Evolutionary conservation across 352 stramenopile species (phyloP), one percentile per base, ranked within the genome.

Genomic region (Pythium rhizo-oryzae): DNA sequence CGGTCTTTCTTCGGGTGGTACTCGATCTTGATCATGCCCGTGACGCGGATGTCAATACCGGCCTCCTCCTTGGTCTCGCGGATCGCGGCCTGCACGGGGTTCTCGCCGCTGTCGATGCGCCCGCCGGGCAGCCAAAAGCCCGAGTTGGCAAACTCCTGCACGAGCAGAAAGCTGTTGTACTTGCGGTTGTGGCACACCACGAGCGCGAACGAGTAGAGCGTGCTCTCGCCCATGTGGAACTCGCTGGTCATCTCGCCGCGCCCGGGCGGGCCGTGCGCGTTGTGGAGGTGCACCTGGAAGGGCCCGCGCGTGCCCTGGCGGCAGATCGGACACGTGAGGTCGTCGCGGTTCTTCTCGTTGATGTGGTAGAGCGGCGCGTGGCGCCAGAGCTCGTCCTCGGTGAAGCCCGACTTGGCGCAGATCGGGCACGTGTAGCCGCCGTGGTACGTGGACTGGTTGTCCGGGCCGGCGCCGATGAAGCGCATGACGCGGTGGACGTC

Each of bases 31-130:
- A 95, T 76, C 39, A 94, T 54, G 18, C 87, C 87, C 13, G 84
- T 93, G 39, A 96, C 70, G 9, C 83, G 79, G 37, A 96, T 88
- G 54, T 94, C 82, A 51, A 96, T 90, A 12, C 87, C 87, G 0
- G 87, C 87, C 64, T 96, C 87, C 67, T 96, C 87, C 59, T 92
- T 90, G n/a, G 87, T 96, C 72, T 96, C 87, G 23, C 87, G 85
- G 63, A 96, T 89, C 6, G 87, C 87, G 0, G 87, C 87, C 53
- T 93, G 73, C 23, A 70, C 75, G 0, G 86, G 86, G 65, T 88
- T 93, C 67, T 96, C 87, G 21, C 87, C 87, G 21, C 81, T 81
- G 66, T 96, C 87, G 53, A 96, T 85, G 13, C 85, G 77, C 46
- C 87, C 87, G 0, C 87, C 87, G 1, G 87, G 87, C 57, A 96